Evolutionary conservation across 148 eudicot species (phyloP), one percentile per base, ranked within the genome.

Genomic region (Camellia granthamiana): DNA sequence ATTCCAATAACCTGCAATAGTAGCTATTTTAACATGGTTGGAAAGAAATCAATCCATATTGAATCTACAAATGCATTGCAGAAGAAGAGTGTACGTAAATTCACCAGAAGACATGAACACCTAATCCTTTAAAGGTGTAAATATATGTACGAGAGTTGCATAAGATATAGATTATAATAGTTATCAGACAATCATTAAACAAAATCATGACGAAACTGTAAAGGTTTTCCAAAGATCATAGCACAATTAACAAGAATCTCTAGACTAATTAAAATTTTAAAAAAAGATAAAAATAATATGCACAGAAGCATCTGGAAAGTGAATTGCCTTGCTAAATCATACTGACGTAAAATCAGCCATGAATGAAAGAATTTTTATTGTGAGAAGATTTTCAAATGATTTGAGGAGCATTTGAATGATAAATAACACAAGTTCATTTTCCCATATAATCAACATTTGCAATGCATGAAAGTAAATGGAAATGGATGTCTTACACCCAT

Each of bases 1-100:
- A 96, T 94, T 75, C 99, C 99, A 82, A 96, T 94, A 75, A 96
- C 99, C 99, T 96, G 90, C 80, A 87, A 69, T 46, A 85, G 47
- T 51, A 71, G 78, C 42, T 74, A 49, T 12, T 46, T 69, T 77
- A 44, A 78, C 42, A 70, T 64, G 62, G 77, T 38, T 69, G n/a
- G 65, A 18, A 47, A 43, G 42, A 67, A 2, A 51, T 42, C 21
- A 72, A 55, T 54, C 54, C 52, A 62, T 7, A 13, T 18, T 77
- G 41, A 13, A 18, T 6, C 14, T 46, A 8, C 58, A 47, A 14
- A 19, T 46, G 41, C 49, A 75, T 75, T 69, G 44, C 9, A n/a
- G 7, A 59, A 58, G 42, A 19, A 14, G 52, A 49, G 52, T 7
- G n/a, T 54, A 54, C 41, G 15, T 12, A 58, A 38, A 55, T 18